Evolutionary conservation across 495 filamentous ascomycete genomes (phyloP), one percentile per base, ranked within the genome.

Genomic region (Trichoderma asperelloides): DNA sequence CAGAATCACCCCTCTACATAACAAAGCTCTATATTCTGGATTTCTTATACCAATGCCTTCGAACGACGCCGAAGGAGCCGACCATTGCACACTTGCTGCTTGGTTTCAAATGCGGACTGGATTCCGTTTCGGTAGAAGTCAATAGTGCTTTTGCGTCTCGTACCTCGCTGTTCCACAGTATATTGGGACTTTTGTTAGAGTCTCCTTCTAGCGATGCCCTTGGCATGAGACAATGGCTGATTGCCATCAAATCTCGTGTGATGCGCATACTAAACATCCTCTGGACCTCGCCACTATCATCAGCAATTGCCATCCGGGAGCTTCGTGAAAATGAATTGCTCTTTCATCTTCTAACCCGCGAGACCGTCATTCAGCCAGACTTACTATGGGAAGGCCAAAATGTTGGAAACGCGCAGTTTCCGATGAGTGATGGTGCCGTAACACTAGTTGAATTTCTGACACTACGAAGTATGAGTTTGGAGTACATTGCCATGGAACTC

Each of bases 51-150:
- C 85, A 84, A 69, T 93, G 90, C 73, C 77, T 99, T 11, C 82
- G 81, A 49, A 84, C 88, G 21, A 85, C 88, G 33, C 86, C 88
- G 33, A 85, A 88, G 70, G 76, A 76, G 66, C 92, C 94, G 5
- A 94, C 87, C 18, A 86, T 98, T 62, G 93, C 94, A 3, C 95
- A 99, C 76, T 81, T 95, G 55, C 77, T 99, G 23, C 88, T 99
- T 25, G 95, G 95, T 0, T 97, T 99, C 73, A 80, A 82, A 39
- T 93, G 91, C 71, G 82, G 85, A 28, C 81, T 87, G 25, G 84
- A 84, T 63, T 78, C 80, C n/a, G 77, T 97, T 21, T 85, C 84
- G 63, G 77, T 95, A 28, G 77, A 87, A 57, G 72, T 84, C 0
- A 80, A 84, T 30, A 82, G 91, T 39, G 73, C 87, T 7, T 93